Percentiles rank a stretch among this genome's conserved stretches.
These are phyloP conservation scores for Sporothrix mexicana DNA, from an alignment of 2,329 filamentous ascomycete species.

Conservation along the genomic window DNA sequence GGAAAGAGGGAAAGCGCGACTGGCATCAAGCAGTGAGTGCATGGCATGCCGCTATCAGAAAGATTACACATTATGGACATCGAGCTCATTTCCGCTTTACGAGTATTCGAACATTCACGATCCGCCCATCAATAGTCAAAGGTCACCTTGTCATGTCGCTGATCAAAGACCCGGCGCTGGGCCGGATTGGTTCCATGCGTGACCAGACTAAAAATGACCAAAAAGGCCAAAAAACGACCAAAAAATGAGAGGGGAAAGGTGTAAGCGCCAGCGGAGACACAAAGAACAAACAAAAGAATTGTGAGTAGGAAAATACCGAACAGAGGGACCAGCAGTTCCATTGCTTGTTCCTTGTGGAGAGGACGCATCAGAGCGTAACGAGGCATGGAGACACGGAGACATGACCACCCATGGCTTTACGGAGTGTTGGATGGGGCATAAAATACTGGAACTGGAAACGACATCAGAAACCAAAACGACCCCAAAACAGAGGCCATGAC, in stretches of 20 bases:
- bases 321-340: neutral
- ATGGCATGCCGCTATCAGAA: neutral
- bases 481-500: neutral
- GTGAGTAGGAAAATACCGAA: neutral
- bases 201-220: neutral
- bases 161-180: neutral
- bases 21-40: neutral
- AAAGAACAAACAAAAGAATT: slow-evolving; percentile 1
- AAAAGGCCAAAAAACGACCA: neutral
- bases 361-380: slow-evolving; percentile 20
- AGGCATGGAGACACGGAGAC: slow-evolving; percentile 3
- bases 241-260: neutral
- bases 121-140: no score
- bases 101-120: neutral
- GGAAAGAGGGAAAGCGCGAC: neutral
- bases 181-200: neutral
- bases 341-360: slow-evolving; percentile 18
- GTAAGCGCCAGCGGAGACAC: slow-evolving; percentile 10
- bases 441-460: no score
- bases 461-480: no score
- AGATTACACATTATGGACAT: neutral
- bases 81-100: neutral
- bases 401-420: neutral
- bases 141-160: no score
- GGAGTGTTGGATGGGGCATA: no score